phyloP scores from a whole-genome alignment of 179 eudicot genomes.

The Drosera spatulata region DNA sequence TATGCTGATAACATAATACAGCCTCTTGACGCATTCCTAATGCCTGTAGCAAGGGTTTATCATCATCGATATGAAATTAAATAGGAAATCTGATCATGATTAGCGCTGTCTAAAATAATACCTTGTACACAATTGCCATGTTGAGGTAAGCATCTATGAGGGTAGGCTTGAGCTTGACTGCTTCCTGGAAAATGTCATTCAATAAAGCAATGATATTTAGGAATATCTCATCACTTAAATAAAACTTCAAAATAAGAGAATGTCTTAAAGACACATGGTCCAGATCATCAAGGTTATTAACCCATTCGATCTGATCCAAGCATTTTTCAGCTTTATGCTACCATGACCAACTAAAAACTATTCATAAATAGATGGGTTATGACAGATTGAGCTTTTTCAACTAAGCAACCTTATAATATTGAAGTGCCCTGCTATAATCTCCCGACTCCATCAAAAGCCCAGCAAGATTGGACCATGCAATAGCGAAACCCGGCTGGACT shows the following conservation, averaged over 20 bases:
- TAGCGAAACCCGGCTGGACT: constrained; percentile 75
- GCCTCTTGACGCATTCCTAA: constrained; percentile 94
- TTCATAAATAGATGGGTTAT: no score
- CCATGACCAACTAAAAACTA: constrained; percentile 2
- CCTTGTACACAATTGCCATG: constrained; percentile 94
- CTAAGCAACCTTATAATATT: constrained; percentile 74
- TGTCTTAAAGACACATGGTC: neutral
- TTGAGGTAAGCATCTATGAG: constrained; percentile 78
- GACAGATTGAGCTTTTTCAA: no score
- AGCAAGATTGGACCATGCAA: constrained; percentile 99
- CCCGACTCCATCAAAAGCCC: constrained; percentile 95
- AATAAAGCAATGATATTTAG: no score
- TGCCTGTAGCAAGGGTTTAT: constrained; percentile 34
- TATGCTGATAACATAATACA: constrained; percentile 70
- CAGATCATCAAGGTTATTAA: no score
- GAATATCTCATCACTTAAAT: no score
- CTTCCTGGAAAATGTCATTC: constrained; percentile 45
- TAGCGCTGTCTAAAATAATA: constrained; percentile 21
- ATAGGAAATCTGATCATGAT: neutral
- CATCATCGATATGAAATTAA: neutral
- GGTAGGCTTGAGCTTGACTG: constrained; percentile 75
- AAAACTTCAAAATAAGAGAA: neutral
- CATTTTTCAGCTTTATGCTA: neutral
- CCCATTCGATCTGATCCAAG: no score
- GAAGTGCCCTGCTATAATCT: constrained; percentile 76